Conservation (phyloP, 768 basidiomycete species). For the Lentinula edodes region DNA sequence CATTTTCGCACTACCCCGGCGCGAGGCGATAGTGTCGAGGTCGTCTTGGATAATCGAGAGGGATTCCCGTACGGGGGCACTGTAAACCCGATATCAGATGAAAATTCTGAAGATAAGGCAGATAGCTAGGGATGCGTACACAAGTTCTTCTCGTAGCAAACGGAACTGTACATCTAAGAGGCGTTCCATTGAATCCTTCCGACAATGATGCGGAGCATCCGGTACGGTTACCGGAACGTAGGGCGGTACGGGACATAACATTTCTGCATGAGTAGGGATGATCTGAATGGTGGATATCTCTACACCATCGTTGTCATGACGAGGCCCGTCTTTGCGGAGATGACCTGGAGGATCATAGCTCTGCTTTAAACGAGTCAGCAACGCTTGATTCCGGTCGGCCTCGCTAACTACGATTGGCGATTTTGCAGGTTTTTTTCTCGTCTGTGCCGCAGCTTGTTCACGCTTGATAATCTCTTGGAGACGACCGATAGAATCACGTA, state of each 20-base stretch:
- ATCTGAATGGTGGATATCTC: constrained; percentile 58
- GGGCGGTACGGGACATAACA: constrained; percentile 40
- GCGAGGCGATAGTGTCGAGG: constrained; percentile 14
- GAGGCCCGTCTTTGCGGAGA: constrained; percentile 40
- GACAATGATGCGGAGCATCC: constrained; percentile 58
- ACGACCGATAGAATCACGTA: constrained; percentile 1
- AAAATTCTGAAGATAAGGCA: neutral
- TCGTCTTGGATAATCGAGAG: constrained; percentile 46
- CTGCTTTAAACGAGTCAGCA: constrained; percentile 28
- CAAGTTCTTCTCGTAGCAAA: constrained; percentile 67
- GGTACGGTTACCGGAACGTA: constrained; percentile 59
- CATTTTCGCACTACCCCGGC: constrained; percentile 6
- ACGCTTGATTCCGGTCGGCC: constrained; percentile 26
- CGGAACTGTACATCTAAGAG: constrained; percentile 73
- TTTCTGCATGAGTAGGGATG: constrained; percentile 65
- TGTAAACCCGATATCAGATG: constrained; percentile 14
- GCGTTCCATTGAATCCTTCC: constrained; percentile 53
- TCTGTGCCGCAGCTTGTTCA: constrained; percentile 33
- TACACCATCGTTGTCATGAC: constrained; percentile 65
- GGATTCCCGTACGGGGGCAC: constrained; percentile 48
- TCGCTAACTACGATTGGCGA: neutral
- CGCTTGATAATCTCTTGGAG: constrained; percentile 44
- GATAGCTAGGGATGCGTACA: constrained; percentile 30
- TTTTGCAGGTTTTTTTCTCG: constrained; percentile 12
- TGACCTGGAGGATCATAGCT: constrained; percentile 53